Percentiles rank a stretch among this genome's conserved stretches.
phyloP scores from a whole-genome alignment of 768 basidiomycete species.

The Termitomyces titanicus region DNA sequence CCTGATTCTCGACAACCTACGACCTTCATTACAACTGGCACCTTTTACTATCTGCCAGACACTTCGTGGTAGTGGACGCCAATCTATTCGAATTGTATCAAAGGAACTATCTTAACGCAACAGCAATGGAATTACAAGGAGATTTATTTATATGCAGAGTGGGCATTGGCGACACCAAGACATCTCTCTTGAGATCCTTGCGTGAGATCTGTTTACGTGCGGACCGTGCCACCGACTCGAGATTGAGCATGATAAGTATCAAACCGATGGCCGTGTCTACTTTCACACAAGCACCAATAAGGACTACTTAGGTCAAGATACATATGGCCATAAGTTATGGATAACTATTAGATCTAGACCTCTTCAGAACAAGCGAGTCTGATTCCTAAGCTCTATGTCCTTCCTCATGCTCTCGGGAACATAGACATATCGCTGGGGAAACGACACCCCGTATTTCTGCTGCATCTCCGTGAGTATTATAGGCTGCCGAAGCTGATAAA shows the following conservation, averaged over 20 bases:
- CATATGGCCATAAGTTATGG: too few species aligned
- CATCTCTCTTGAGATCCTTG: too few species aligned
- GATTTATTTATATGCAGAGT: too few species aligned
- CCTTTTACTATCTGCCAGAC: too few species aligned
- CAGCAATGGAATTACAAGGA: neutral
- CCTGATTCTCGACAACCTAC: neutral
- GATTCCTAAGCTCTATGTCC: neutral
- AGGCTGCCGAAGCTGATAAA: neutral
- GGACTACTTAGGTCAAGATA: too few species aligned
- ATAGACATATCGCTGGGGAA: slow-evolving; percentile 1
- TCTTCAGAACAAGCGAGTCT: neutral
- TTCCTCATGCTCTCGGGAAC: neutral
- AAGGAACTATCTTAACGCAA: too few species aligned
- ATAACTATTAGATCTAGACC: neutral
- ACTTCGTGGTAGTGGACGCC: neutral
- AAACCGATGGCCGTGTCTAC: too few species aligned
- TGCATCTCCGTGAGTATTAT: neutral
- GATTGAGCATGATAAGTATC: too few species aligned
- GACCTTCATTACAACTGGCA: neutral
- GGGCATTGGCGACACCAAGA: too few species aligned
- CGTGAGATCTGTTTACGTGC: too few species aligned
- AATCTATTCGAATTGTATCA: neutral
- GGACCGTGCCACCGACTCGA: too few species aligned
- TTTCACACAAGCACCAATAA: too few species aligned
- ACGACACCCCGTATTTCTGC: neutral